Evolutionary conservation across 2,329 filamentous ascomycete species (phyloP).

Genomic region (Botrytis cinerea): DNA sequence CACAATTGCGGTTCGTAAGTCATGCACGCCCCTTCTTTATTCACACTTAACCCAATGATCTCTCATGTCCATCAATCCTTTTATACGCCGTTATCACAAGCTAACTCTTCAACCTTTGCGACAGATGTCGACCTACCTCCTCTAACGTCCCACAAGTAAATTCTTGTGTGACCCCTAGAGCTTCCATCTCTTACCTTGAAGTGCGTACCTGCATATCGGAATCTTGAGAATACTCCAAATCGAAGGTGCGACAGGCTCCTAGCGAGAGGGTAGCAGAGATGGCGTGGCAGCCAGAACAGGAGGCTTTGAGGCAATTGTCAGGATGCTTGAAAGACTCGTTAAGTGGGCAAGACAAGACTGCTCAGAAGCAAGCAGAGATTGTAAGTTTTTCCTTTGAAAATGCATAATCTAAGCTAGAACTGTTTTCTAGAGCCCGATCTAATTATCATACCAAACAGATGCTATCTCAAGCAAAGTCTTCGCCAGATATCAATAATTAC

Average conservation of each 20-base stretch:
- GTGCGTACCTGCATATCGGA: conserved; percentile 40
- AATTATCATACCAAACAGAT: conserved; percentile 59
- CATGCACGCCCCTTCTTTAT: neutral
- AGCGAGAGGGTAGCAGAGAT: conserved; percentile 51
- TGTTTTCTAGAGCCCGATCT: conserved; percentile 14
- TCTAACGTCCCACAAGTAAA: conserved; percentile 40
- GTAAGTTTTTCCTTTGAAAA: conserved; percentile 54
- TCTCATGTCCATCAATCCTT: neutral
- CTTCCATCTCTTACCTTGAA: conserved; percentile 29
- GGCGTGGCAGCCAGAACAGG: conserved; percentile 89
- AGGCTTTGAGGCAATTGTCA: conserved; percentile 86
- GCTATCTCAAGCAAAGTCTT: conserved; percentile 84
- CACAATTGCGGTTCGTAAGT: conserved; percentile 23
- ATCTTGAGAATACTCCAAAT: conserved; percentile 30
- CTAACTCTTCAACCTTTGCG: conserved; percentile 28
- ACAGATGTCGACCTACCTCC: conserved; percentile 37
- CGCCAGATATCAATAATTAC: conserved; percentile 96
- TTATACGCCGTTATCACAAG: conserved; percentile 8
- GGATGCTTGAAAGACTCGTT: conserved; percentile 89
- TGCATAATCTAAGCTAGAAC: neutral
- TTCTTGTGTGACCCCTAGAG: conserved; percentile 39
- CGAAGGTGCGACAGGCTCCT: conserved; percentile 29
- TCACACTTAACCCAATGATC: neutral
- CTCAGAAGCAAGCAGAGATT: conserved; percentile 86
- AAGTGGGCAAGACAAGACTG: conserved; percentile 75